phyloP scores from a whole-genome alignment of 139 green algal species.

The Chlorella sp. region DNA sequence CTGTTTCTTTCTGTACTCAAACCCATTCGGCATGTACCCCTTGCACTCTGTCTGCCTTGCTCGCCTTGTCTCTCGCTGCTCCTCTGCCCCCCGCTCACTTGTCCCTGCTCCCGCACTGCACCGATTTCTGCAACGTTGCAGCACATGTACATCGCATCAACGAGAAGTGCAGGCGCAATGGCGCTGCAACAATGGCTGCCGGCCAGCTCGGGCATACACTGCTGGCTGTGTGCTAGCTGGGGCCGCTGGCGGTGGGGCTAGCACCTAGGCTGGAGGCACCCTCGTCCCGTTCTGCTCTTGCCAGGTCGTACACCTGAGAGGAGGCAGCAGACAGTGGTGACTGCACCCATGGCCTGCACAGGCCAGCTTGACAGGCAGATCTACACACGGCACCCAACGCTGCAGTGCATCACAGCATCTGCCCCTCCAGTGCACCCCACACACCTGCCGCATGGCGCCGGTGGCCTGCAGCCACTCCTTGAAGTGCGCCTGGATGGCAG shows the following conservation, averaged over 20 bases:
- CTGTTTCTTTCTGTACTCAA: neutral
- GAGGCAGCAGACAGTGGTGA: neutral
- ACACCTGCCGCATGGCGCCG: slow-evolving; percentile 71
- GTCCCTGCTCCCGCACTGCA: neutral
- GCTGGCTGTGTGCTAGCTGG: too few relatives aligned
- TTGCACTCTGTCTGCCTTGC: neutral
- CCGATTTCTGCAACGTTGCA: neutral
- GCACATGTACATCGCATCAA: neutral
- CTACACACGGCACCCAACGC: too few relatives aligned
- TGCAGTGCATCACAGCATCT: too few relatives aligned
- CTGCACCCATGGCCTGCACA: too few relatives aligned
- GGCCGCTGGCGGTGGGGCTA: slow-evolving; percentile 1
- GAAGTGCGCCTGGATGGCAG: slow-evolving; percentile 88
- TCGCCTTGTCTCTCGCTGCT: neutral
- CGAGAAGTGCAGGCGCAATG: neutral
- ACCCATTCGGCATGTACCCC: neutral
- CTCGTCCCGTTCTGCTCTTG: slow-evolving; percentile 73
- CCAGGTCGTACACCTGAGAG: slow-evolving; percentile 86
- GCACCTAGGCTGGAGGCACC: neutral
- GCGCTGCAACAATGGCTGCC: neutral
- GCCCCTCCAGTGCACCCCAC: too few relatives aligned
- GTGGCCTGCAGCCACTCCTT: slow-evolving; percentile 87
- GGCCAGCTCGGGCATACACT: too few relatives aligned
- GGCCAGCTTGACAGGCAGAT: too few relatives aligned
- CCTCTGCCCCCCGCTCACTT: neutral